A percentile compares a stretch with the other conserved stretches of the same genome.
Evolutionary conservation across 2,329 filamentous ascomycete genomes (phyloP).

Genomic region (Penicillium glabrum): DNA sequence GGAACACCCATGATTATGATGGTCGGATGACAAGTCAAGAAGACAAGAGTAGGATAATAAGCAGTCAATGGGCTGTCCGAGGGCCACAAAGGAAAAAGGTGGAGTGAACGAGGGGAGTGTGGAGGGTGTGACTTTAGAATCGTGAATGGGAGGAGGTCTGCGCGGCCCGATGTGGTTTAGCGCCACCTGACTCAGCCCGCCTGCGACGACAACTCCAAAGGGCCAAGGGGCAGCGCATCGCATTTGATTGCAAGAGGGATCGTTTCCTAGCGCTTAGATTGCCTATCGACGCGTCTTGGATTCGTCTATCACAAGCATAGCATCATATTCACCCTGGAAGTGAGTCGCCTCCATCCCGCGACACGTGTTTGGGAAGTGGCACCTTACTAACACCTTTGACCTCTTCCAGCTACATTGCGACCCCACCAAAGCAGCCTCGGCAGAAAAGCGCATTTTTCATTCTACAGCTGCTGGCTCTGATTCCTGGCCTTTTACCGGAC

Average conservation of each 20-base stretch:
- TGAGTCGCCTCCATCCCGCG: conserved; percentile 16
- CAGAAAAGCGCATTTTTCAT: neutral
- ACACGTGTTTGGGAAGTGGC: conserved; percentile 20
- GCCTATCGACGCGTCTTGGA: conserved; percentile 29
- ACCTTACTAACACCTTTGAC: conserved; percentile 16
- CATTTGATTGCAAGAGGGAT: conserved; percentile 30
- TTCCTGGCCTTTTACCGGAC: neutral
- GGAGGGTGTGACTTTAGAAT: conserved; percentile 5
- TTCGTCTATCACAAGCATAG: conserved; percentile 12
- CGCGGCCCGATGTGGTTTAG: conserved; percentile 33
- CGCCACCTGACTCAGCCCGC: conserved; percentile 35
- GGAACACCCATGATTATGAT: conserved; percentile 59
- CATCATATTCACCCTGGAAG: neutral
- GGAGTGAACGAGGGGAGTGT: conserved; percentile 12
- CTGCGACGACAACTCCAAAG: conserved; percentile 36
- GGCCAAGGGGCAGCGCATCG: conserved; percentile 35
- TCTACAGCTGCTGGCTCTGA: neutral
- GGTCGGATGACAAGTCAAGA: neutral
- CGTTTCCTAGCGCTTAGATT: conserved; percentile 11
- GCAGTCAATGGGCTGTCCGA: neutral
- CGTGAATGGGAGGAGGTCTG: conserved; percentile 28
- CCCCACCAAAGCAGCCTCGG: conserved; percentile 1
- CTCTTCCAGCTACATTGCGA: conserved; percentile 21
- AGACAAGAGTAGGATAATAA: neutral
- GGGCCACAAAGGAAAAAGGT: neutral